Conservation (phyloP, 2,329 filamentous ascomycete genomes). For the Beauveria scarabaeidicola region DNA sequence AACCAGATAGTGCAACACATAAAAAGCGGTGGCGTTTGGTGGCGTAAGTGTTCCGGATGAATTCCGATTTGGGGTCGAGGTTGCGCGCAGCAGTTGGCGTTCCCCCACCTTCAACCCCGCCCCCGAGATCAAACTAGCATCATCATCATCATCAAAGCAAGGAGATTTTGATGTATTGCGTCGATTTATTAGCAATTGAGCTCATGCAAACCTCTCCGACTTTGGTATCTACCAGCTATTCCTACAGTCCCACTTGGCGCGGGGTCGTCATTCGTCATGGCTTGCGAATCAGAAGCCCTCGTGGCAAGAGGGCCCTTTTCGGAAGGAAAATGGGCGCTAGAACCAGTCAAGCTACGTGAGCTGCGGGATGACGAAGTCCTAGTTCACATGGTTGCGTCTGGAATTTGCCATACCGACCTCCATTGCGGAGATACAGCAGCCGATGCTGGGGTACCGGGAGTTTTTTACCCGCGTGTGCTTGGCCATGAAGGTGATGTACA, state of each 20-base stretch:
- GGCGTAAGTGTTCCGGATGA: background rate
- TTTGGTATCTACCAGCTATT: background rate
- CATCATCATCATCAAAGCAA: too few species aligned
- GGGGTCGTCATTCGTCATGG: constrained; percentile 8
- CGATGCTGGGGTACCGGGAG: constrained; percentile 13
- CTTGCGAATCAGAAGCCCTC: constrained; percentile 21
- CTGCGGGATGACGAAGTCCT: constrained; percentile 37
- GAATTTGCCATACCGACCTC: constrained; percentile 48
- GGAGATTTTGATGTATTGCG: too few species aligned
- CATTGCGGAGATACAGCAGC: constrained; percentile 30
- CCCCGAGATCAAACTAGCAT: background rate
- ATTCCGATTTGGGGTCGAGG: background rate
- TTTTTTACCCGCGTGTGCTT: constrained; percentile 26
- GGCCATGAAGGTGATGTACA: constrained; percentile 42
- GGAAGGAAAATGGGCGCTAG: constrained; percentile 24
- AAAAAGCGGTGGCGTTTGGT: background rate
- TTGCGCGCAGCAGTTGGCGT: too few species aligned
- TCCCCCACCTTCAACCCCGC: constrained; percentile 6
- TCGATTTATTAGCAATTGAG: background rate
- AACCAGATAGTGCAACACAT: too few species aligned
- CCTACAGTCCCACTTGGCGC: background rate
- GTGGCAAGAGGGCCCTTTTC: constrained; percentile 24
- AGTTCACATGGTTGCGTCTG: constrained; percentile 43
- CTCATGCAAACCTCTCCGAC: background rate
- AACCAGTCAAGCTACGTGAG: constrained; percentile 21